Evolutionary conservation across 352 stramenopile species (phyloP).

Genomic region (Pythium rhizo-oryzae): DNA sequence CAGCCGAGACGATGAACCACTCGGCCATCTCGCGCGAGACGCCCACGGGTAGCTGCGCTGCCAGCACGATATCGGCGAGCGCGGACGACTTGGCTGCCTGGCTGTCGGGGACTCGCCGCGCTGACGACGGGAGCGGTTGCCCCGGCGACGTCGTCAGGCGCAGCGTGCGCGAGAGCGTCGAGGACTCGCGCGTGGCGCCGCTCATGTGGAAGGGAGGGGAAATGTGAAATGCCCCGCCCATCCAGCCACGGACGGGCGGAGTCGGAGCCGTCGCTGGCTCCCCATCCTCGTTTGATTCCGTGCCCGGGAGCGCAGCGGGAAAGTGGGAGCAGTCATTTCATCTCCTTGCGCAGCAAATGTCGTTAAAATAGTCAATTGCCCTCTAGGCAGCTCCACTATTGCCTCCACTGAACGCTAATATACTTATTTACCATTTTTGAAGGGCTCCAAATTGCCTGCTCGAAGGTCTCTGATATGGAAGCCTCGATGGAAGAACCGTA

Average conservation of each 20-base stretch:
- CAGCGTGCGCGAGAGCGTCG: slow-evolving; percentile 2
- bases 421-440: no score
- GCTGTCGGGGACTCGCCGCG: background rate
- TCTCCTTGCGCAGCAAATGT: no score
- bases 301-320: no score
- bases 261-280: no score
- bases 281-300: no score
- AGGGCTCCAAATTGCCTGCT: no score
- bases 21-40: slow-evolving; percentile 7
- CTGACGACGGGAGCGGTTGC: background rate
- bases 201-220: background rate
- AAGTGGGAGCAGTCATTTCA: no score
- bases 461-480: no score
- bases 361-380: no score
- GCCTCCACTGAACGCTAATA: no score
- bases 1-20: slow-evolving; percentile 10
- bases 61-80: background rate
- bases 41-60: background rate
- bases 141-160: background rate
- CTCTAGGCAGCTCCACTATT: no score
- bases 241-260: background rate
- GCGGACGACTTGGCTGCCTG: background rate
- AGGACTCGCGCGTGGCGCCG: background rate
- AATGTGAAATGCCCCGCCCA: background rate
- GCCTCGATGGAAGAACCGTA: no score